Base-by-base conservation (phyloP, 352 stramenopile genomes). In the Pythium plurisporium region DNA sequence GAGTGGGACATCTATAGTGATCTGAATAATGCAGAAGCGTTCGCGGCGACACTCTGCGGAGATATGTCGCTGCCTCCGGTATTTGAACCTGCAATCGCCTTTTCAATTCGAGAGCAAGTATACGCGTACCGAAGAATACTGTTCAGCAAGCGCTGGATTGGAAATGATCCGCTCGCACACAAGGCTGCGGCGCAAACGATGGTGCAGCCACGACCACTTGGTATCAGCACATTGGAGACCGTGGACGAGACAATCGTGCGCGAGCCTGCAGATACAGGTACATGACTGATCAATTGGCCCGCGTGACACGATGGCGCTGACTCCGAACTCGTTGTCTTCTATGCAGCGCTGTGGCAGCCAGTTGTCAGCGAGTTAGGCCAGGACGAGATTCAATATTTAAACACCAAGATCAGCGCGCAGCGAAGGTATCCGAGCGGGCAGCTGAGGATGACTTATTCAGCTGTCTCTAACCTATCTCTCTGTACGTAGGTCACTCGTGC, bases 31-130 rank as follows among this genome's bases (percentile, higher is more conserved):
- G 72, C 70, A 5, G 68, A 89, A 43, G 50, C 50, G 6, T 91
- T 91, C 57, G 79, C 82, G 1, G 58, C 41, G 37, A 79, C 67
- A 43, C 55, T 91, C 19, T 86, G 77, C 33, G 56, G 60, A 43
- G 82, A 91, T 22, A 53, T 91, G 40, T 79, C 78, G 44, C 60
- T 91, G 40, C 70, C 82, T 0, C 51, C 51, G 10, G 23, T 54
- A 12, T 89, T 91, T 47, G 73, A 88, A 44, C 64, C 69, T 8
- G 82, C 82, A 9, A 84, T 87, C 49, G 68, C 72, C 17, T 91
- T 88, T 65, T 86, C 79, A 8, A 87, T 90, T 33, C 79, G 72
- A 23, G 82, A 91, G 48, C 82, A 91, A 68, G 76, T 89, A 22
- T 61, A 64, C 22, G 77, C 77, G 15, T 91, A 90, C 63, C 76